Evolutionary conservation across 306 rosid genomes (phyloP), one percentile per base, ranked within the genome.

Genomic region (Cucurbita moschata): DNA sequence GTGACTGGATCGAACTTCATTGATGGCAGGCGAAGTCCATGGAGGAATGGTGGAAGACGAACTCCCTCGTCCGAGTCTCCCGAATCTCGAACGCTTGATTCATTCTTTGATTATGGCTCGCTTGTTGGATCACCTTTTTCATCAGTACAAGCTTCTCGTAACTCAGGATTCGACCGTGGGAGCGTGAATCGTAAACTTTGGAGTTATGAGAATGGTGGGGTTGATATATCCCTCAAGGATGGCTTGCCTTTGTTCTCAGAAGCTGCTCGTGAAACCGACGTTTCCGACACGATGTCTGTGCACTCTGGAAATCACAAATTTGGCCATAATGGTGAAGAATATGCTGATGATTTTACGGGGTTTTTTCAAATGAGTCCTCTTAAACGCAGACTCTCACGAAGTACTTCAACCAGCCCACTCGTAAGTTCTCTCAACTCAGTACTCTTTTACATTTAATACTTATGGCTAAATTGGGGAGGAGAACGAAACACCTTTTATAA

Each of bases 161-260:
- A 71, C 59, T 72, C 78, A 0, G 76, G 52, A 52, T 84, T 76
- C 26, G 87, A 81, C 7, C 55, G 66, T 14, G 78, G 89, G 81
- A 87, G 86, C 51, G 87, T 87, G 69, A 89, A 84, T 75, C 80
- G 97, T 75, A 91, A 89, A 75, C 91, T 86, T 13, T 92, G 97
- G 96, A 85, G 87, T 44, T 57, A 73, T 30, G 86, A 85, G 76
- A 79, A 84, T 78, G 96, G 94, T 65, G 93, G 88, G 42, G 88
- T 87, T 67, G 90, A 92, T 73, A 88, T 89, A 77, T 89, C 94
- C 75, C 96, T 92, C 35, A 87, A 87, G 81, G 97, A 92, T 80
- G 96, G 97, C 18, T 10, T 66, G 72, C 44, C 72, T 50, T 75
- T 92, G 55, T 82, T 86, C 74, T 81, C 96, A 10, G 84, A 69